A percentile compares a stretch with the other conserved stretches of the same genome.
These are phyloP conservation scores for Theileria parva DNA, from an alignment of 169 alveolate species.

Conservation along the genomic window DNA sequence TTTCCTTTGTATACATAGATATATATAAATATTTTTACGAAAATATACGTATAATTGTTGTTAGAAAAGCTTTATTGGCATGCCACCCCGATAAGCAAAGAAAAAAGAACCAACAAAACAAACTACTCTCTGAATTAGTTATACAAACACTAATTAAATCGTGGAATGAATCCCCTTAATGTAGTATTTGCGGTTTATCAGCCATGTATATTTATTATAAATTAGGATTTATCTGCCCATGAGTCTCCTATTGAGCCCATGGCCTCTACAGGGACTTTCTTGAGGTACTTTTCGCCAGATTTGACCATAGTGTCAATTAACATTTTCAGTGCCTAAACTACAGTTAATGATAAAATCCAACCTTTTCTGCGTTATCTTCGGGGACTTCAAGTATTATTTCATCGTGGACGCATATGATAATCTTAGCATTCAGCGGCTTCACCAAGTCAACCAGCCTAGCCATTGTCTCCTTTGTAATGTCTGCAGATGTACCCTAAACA, in stretches of 20 bases:
- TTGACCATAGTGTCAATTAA: conserved; percentile 78
- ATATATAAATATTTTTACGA: too few species aligned
- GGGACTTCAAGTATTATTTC: conserved; percentile 82
- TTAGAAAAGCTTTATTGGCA: conserved; percentile 42
- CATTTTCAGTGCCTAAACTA: conserved; percentile 50
- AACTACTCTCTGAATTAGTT: conserved; percentile 21
- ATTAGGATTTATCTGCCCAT: conserved; percentile 81
- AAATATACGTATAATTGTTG: too few species aligned
- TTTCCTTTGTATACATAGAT: conserved; percentile 40
- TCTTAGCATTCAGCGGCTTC: conserved; percentile 66
- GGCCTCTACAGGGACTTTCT: conserved; percentile 82
- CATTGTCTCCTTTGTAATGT: conserved; percentile 82
- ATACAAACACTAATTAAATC: conserved; percentile 43
- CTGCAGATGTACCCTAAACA: conserved; percentile 84
- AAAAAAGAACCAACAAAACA: conserved; percentile 19
- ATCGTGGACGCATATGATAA: conserved; percentile 82
- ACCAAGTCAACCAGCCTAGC: conserved; percentile 73
- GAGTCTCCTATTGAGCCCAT: conserved; percentile 79
- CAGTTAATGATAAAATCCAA: conserved; percentile 24
- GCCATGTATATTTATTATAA: conserved; percentile 5
- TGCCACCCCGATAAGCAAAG: conserved; percentile 64
- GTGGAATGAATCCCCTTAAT: conserved; percentile 5
- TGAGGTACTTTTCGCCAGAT: conserved; percentile 78
- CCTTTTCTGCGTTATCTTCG: conserved; percentile 72
- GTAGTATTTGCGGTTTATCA: background rate